Base-by-base conservation (phyloP, 2,329 filamentous ascomycete genomes). In the Diaporthe ilicicola region DNA sequence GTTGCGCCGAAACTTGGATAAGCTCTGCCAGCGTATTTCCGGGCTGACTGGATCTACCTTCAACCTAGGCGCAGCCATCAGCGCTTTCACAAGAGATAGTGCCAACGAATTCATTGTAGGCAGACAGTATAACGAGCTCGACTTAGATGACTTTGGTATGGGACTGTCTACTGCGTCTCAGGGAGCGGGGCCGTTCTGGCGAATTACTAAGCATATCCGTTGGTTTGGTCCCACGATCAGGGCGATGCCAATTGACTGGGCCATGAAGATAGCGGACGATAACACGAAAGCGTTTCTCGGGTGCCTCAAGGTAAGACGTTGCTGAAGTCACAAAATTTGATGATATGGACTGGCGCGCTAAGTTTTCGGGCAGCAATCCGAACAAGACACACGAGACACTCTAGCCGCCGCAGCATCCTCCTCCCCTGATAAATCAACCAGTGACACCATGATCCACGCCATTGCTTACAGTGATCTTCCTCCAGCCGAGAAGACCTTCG, bases 401-500 rank as follows among this genome's bases (percentile, higher is more conserved):
- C 24, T 62, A 22, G 34, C 46, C 24, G 46, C 10, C 1, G 46
- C 50, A 2, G n/a, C 24, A 15, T 53, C 67, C 44, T 27, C 67
- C 19, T 44, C 46, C 4, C 24, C 55, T 10, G n/a, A 27, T 2
- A 48, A 62, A 10, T 2, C 8, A 22, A 15, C 8, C 9, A 22
- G 27, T 4, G 37, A 44, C 10, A 69, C 67, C 2, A 62, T 69
- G 55, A 37, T 48, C 9, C 59, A 69, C 55, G 55, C 56, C 3
- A 53, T 69, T 4, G 24, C 46, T 8, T 1, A 37, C 15, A 53
- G 44, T 19, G 50, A 62, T 7, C 77, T 84, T 0, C 79, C 82
- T 1, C 50, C 74, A 0, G 24, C 74, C 3, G 83, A 83, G 50
- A 83, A 83, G 72, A 74, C 76, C 0, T 29, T 75, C 1, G 37